Percentiles rank a stretch among this genome's conserved stretches.
phyloP scores from a whole-genome alignment of 768 basidiomycete species.

The Coprinellus micaceus region DNA sequence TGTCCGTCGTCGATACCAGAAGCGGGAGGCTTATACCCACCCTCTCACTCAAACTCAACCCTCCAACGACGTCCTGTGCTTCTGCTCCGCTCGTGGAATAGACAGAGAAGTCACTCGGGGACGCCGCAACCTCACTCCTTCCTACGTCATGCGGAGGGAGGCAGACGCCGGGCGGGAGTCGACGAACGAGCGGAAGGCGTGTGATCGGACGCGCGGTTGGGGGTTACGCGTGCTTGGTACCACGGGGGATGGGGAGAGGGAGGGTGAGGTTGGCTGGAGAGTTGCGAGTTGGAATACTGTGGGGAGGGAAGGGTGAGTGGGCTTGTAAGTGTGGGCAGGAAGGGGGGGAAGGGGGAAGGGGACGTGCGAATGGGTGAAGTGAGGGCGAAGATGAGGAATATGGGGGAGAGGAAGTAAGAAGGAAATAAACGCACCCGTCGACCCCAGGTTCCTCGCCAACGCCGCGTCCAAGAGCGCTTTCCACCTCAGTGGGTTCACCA shows the following conservation, averaged over 20 bases:
- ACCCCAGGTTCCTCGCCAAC: conserved; percentile 5
- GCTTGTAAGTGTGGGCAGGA: no score
- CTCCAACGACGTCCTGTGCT: no score
- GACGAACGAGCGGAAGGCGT: conserved; percentile 59
- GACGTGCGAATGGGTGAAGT: no score
- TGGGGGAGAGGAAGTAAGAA: background rate
- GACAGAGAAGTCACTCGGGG: no score
- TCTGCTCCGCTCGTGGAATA: no score
- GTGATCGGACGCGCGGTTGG: conserved; percentile 61
- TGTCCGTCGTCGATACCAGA: conserved; percentile 65
- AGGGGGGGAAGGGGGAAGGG: no score
- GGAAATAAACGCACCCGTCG: background rate
- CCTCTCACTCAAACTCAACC: no score
- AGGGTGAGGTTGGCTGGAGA: conserved; percentile 35
- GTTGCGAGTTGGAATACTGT: conserved; percentile 63
- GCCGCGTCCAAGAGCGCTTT: conserved; percentile 10
- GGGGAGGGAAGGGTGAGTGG: no score
- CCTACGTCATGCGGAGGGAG: conserved; percentile 23
- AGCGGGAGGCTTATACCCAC: conserved; percentile 40
- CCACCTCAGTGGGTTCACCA: conserved; percentile 6
- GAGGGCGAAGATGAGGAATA: no score
- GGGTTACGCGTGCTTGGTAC: background rate
- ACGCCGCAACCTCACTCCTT: no score
- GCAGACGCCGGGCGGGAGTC: conserved; percentile 17
- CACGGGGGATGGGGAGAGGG: no score